Base-by-base conservation (phyloP, 2,329 filamentous ascomycete genomes). In the Alternaria dauci region DNA sequence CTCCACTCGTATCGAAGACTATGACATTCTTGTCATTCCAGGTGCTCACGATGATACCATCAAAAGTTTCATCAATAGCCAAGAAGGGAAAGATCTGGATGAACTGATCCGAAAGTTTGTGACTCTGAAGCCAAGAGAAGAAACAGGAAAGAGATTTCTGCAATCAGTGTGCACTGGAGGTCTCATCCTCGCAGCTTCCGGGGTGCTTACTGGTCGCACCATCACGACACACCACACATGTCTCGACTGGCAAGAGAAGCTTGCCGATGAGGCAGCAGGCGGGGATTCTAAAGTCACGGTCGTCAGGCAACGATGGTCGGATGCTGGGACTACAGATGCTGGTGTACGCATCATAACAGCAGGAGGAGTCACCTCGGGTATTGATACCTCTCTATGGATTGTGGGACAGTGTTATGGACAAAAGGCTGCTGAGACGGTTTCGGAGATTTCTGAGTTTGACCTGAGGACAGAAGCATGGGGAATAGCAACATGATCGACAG, bases 81-180 rank as follows among this genome's bases (percentile, higher is more conserved):
- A 74, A 5, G 56, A 67, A 12, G 74, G 65, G 1, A 64, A 62
- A 41, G 61, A 66, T 32, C 60, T 73, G 4, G 23, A 43, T 6
- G 62, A 56, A 4, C 47, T 77, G 16, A 58, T 78, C 1, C 57
- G 57, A 43, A 70, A 62, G 26, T 78, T 77, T 38, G 54, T 59
- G 3, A 41, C 26, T 4, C 55, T 70, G n/a, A 53, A 65, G 20
- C 73, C 74, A 14, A 54, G 70, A 8, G 28, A 71, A 3, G 72
- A 70, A 36, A 58, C 61, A 0, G 71, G 64, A 5, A 66, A 68
- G 5, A 63, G 80, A 0, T 62, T 79, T 14, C 23, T 82, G 11
- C 74, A 81, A 46, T 80, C 78, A 5, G 74, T 82, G 5, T 82
- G 80, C 64, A 79, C 78, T 1, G 80, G 80, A 1, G 68, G 76